Evolutionary conservation across 352 stramenopile species (phyloP).

Genomic region (Globisporangium barbulae): DNA sequence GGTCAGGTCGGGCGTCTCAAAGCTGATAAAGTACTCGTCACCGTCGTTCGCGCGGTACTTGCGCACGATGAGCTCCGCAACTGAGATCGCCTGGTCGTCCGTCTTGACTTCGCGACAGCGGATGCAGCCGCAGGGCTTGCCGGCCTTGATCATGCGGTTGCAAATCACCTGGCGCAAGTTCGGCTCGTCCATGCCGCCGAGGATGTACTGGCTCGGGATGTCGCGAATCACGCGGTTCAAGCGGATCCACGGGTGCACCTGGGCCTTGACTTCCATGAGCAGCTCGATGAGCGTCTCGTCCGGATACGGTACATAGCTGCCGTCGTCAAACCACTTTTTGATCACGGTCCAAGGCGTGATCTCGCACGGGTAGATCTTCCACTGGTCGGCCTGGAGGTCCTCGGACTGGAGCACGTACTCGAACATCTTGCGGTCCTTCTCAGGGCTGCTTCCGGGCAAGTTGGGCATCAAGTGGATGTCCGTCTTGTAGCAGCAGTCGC

Average conservation of each 20-base stretch:
- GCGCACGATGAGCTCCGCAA: conserved; percentile 66
- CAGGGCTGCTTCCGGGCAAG: conserved; percentile 77
- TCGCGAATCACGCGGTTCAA: conserved; percentile 93
- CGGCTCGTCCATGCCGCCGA: conserved; percentile 90
- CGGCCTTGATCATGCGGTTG: conserved; percentile 73
- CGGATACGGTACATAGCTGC: conserved; percentile 86
- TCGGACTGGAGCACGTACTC: conserved; percentile 85
- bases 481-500: conserved; percentile 93
- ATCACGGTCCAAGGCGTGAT: conserved; percentile 90
- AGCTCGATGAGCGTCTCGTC: conserved; percentile 88
- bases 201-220: conserved; percentile 93
- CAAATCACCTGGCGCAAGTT: conserved; percentile 90
- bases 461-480: conserved; percentile 94
- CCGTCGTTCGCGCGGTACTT: conserved; percentile 86
- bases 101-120: conserved; percentile 90
- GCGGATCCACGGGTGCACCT: conserved; percentile 94
- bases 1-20: conserved; percentile 84
- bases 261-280: conserved; percentile 86
- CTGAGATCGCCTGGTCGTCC: conserved; percentile 72
- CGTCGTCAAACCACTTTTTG: conserved; percentile 89
- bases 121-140: conserved; percentile 86
- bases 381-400: conserved; percentile 92
- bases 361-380: conserved; percentile 95
- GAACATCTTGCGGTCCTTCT: conserved; percentile 90
- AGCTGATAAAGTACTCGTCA: conserved; percentile 91